Evolutionary conservation across 352 stramenopile genomes (phyloP).

Genomic region (Phytophthora palmivora): DNA sequence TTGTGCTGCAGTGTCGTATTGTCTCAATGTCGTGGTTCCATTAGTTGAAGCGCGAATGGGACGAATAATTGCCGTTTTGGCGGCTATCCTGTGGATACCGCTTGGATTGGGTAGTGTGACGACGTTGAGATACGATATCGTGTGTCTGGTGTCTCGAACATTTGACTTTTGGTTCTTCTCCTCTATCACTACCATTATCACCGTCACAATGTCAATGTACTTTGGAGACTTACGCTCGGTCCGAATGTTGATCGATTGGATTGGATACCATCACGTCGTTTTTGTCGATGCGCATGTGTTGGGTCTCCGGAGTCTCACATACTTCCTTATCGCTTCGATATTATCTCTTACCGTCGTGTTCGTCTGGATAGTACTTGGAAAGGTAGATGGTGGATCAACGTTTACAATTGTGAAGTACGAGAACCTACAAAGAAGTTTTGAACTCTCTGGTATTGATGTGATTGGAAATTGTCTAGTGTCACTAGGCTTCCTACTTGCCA

Average conservation of each 20-base stretch:
- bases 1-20: slow-evolving; percentile 22
- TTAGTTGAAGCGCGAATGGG: slow-evolving; percentile 26
- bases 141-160: slow-evolving; percentile 34
- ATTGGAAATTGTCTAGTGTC: slow-evolving; percentile 38
- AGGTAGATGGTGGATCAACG: slow-evolving; percentile 19
- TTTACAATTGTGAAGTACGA: slow-evolving; percentile 32
- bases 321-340: slow-evolving; percentile 7
- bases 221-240: slow-evolving; percentile 37
- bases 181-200: slow-evolving; percentile 32
- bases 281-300: slow-evolving; percentile 41
- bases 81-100: slow-evolving; percentile 30
- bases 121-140: slow-evolving; percentile 46
- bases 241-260: slow-evolving; percentile 35
- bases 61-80: slow-evolving; percentile 21
- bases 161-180: slow-evolving; percentile 60
- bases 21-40: slow-evolving; percentile 29
- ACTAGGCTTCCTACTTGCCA: slow-evolving; percentile 32
- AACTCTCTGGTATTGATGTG: slow-evolving; percentile 27
- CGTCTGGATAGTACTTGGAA: slow-evolving; percentile 24
- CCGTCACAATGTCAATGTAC: slow-evolving; percentile 33
- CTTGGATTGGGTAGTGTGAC: slow-evolving; percentile 37
- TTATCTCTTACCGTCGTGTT: slow-evolving; percentile 16
- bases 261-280: slow-evolving; percentile 43
- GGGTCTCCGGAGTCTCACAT: slow-evolving; percentile 26
- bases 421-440: slow-evolving; percentile 16